phyloP scores from a whole-genome alignment of 1,284 basidiomycete species.

The Agaricales sp. region DNA sequence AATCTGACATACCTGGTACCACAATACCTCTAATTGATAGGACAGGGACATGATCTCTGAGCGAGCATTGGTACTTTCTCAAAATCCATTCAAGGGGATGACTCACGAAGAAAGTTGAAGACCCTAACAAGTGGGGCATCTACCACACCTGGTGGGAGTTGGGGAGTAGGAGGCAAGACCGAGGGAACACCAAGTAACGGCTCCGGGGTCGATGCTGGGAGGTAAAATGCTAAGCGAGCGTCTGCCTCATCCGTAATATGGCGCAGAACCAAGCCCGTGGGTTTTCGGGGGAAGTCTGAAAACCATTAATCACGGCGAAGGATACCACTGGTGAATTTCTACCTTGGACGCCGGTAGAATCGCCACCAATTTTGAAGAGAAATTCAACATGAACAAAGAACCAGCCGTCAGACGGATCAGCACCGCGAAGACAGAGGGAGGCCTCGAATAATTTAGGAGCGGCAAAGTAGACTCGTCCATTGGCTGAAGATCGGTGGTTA shows the following conservation, averaged over 20 bases:
- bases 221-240: constrained; percentile 49
- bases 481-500: constrained; percentile 30
- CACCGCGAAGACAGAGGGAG: constrained; percentile 64
- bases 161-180: constrained; percentile 26
- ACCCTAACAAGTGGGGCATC: constrained; percentile 73
- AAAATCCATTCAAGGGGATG: not conserved
- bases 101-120: constrained; percentile 74
- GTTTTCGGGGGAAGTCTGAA: constrained; percentile 61
- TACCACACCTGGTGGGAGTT: constrained; percentile 46
- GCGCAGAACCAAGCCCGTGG: constrained; percentile 50
- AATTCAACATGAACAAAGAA: constrained; percentile 76
- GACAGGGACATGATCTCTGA: constrained; percentile 78
- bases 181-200: constrained; percentile 27
- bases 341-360: constrained; percentile 64
- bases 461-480: constrained; percentile 71
- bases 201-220: constrained; percentile 32
- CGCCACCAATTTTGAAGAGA: constrained; percentile 63
- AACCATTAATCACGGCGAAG: not conserved
- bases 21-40: constrained; percentile 76
- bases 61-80: not conserved
- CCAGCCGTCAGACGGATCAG: constrained; percentile 62
- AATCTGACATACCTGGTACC: constrained; percentile 54
- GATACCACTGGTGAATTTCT: constrained; percentile 5
- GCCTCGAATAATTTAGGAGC: constrained; percentile 69
- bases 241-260: constrained; percentile 68